These are phyloP conservation scores for Xylariaceae sp. DNA, from an alignment of 2,329 filamentous ascomycete species.

Conservation along the genomic window DNA sequence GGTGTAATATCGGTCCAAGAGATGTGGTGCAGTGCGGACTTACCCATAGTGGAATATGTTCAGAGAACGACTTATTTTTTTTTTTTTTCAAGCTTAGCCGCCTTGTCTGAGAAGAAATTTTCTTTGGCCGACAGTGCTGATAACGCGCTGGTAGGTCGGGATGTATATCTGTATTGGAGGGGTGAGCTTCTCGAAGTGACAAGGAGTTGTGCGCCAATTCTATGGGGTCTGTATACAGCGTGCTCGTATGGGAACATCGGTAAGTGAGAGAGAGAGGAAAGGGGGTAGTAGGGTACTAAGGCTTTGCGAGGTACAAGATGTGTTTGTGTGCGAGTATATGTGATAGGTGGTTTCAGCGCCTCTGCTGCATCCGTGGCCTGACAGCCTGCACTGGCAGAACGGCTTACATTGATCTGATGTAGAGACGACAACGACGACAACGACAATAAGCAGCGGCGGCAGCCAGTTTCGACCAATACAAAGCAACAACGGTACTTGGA, in stretches of 20 bases:
- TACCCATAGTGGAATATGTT: constrained; percentile 35
- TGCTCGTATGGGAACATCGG: constrained; percentile 16
- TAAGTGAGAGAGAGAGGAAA: constrained; percentile 19
- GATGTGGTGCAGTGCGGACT: constrained; percentile 30
- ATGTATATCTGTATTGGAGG: constrained; percentile 37
- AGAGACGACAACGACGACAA: not conserved
- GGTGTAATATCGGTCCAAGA: constrained; percentile 20
- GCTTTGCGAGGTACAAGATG: constrained; percentile 21
- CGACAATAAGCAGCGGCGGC: not conserved
- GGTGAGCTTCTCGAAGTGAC: constrained; percentile 35
- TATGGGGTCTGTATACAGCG: constrained; percentile 23
- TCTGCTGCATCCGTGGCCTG: constrained; percentile 20
- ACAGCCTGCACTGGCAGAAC: not conserved
- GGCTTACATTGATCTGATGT: not conserved
- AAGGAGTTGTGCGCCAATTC: constrained; percentile 31
- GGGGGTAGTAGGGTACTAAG: constrained; percentile 21
- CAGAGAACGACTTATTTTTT: constrained; percentile 27
- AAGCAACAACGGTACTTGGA: not conserved
- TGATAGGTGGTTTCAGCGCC: constrained; percentile 20
- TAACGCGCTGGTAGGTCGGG: constrained; percentile 25
- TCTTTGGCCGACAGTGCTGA: constrained; percentile 28
- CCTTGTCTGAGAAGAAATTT: constrained; percentile 23
- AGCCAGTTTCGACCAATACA: not conserved
- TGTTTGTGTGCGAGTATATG: constrained; percentile 21
- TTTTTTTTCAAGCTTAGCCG: constrained; percentile 35